Base-by-base conservation (phyloP, 306 rosid genomes). In the Calophaca sinica region DNA sequence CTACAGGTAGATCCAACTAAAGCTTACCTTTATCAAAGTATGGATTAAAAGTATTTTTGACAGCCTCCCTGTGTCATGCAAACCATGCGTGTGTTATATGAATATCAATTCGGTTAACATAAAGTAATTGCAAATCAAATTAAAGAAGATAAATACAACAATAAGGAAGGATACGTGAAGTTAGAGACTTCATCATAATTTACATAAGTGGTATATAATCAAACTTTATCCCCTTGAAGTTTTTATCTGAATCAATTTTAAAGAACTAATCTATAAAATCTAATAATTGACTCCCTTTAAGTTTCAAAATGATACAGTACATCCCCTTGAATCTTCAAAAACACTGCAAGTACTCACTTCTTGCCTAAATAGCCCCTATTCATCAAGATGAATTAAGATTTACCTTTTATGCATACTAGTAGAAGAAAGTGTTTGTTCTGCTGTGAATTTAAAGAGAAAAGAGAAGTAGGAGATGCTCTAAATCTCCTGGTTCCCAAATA, bases 11-110 rank as follows among this genome's bases (percentile, higher is more conserved):
- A 53, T 45, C 65, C 61, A 81, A 53, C 28, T 64, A 79, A 35
- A 80, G 73, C 88, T 82, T 90, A 92, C 99, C 88, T 81, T 90
- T 86, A 55, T 92, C 96, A 13, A 94, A 92, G 87, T 92, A 80
- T 2, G 96, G 93, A 75, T 72, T 79, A 45, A 94, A 86, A 59
- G 81, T 62, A 48, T 75, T 71, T 81, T 84, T 82, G 62, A 90
- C 93, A 63, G 88, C 84, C 74, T 92, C 86, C 89, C 99, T 94
- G 96, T 69, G 36, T 70, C 74, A 70, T 69, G 76, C 31, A 78
- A 69, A 68, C 70, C 51, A 42, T 14, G 65, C 49, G 57, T 11
- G 28, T 42, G 73, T 58, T 65, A 65, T 3, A 60, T 70, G 41
- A 72, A 41, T 53, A 57, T 57, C 38, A 57, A 69, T 55, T 74